A percentile compares a stretch with the other conserved stretches of the same genome.
Evolutionary conservation across 352 stramenopile genomes (phyloP).

Genomic region (Blastocystis sp.): DNA sequence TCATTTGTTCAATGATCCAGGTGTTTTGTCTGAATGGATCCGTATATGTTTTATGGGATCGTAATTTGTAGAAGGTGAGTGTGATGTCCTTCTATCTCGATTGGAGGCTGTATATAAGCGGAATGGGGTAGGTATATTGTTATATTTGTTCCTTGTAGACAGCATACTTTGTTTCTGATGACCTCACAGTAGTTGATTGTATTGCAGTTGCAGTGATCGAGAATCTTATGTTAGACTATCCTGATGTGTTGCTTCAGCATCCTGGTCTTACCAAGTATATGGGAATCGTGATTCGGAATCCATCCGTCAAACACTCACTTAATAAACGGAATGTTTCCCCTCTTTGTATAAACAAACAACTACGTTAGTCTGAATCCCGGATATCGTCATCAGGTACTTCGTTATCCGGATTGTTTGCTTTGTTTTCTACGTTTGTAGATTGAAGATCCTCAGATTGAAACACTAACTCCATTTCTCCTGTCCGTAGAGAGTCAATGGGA

Average conservation of each 20-base stretch:
- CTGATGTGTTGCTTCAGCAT: conserved; percentile 25
- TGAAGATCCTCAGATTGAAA: neutral
- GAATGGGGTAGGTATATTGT: neutral
- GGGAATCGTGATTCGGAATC: conserved; percentile 9
- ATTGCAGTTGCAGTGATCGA: conserved; percentile 22
- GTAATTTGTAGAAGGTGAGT: conserved; percentile 17
- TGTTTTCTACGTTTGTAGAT: neutral
- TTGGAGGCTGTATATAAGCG: conserved; percentile 15
- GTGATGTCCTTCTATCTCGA: conserved; percentile 5
- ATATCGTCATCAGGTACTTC: neutral
- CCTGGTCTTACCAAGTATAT: conserved; percentile 17
- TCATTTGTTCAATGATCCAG: conserved; percentile 8
- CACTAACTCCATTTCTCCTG: neutral
- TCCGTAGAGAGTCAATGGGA: conserved; percentile 25
- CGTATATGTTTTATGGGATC: neutral
- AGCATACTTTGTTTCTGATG: conserved; percentile 37
- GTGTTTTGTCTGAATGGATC: conserved; percentile 2
- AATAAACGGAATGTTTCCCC: neutral
- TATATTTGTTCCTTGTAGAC: neutral
- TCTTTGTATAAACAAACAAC: conserved; percentile 18
- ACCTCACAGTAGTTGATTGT: conserved; percentile 30
- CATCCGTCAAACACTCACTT: neutral
- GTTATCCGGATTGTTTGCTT: neutral
- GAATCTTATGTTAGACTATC: conserved; percentile 44
- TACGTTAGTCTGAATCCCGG: neutral